Conservation (phyloP, 1,284 basidiomycete species). For the Ceratobasidium sp. region DNA sequence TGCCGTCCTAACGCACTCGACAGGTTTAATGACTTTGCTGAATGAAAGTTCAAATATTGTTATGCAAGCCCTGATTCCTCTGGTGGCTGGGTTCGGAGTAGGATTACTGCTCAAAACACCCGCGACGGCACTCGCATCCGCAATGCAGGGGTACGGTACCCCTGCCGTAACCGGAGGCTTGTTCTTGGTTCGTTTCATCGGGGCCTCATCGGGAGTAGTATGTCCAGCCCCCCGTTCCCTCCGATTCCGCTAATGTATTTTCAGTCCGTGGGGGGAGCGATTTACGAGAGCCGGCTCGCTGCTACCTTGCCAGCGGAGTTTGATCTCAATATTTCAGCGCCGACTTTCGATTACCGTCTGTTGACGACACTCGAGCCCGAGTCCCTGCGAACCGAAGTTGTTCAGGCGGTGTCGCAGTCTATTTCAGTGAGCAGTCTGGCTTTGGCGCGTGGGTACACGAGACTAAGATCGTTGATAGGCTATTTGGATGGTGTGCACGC, state of each 20-base stretch:
- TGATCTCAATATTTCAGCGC: slow-evolving; percentile 53
- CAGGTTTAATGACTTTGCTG: slow-evolving; percentile 71
- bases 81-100: slow-evolving; percentile 75
- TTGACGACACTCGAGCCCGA: slow-evolving; percentile 55
- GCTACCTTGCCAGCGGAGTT: slow-evolving; percentile 60
- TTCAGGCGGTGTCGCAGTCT: slow-evolving; percentile 44
- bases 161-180: slow-evolving; percentile 82
- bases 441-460: not conserved
- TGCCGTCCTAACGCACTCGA: not conserved
- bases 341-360: slow-evolving; percentile 62
- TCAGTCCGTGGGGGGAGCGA: slow-evolving; percentile 75
- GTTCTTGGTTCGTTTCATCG: slow-evolving; percentile 81
- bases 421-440: slow-evolving; percentile 44
- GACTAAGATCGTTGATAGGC: slow-evolving; percentile 53
- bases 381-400: slow-evolving; percentile 39
- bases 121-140: slow-evolving; percentile 73
- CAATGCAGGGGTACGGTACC: slow-evolving; percentile 66
- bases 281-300: slow-evolving; percentile 65
- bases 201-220: slow-evolving; percentile 78
- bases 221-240: slow-evolving; percentile 48
- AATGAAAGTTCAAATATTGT: slow-evolving; percentile 58
- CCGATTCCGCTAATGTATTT: slow-evolving; percentile 28
- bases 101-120: slow-evolving; percentile 83
- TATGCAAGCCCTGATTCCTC: slow-evolving; percentile 62
- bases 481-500: slow-evolving; percentile 67